These are phyloP conservation scores for Trichoderma erinaceum DNA, from an alignment of 495 filamentous ascomycete genomes.

Conservation along the genomic window DNA sequence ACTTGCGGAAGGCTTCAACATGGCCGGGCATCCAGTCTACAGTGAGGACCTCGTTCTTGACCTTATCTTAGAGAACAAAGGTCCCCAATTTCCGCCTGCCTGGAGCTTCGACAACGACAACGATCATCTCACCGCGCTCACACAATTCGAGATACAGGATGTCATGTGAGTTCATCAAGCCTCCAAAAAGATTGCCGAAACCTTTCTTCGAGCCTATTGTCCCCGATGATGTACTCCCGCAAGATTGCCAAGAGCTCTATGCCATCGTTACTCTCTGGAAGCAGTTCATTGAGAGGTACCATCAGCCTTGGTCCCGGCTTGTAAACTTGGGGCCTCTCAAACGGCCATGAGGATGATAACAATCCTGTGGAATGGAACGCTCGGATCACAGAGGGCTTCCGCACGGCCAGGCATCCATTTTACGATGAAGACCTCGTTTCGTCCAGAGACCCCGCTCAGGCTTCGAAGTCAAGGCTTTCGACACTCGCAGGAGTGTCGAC, in stretches of 20 bases:
- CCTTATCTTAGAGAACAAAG: no score
- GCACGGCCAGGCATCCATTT: background rate
- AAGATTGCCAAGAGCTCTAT: background rate
- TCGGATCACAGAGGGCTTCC: background rate
- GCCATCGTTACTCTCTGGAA: background rate
- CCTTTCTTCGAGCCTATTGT: background rate
- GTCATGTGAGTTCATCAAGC: constrained; percentile 3
- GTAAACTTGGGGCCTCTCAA: background rate
- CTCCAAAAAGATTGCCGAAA: background rate
- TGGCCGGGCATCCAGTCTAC: background rate
- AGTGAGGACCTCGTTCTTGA: background rate
- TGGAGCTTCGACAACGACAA: constrained; percentile 8
- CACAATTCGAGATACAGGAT: constrained; percentile 9
- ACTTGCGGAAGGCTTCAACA: background rate
- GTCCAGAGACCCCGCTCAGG: no score
- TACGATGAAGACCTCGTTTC: background rate
- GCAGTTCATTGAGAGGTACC: no score
- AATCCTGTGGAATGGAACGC: background rate
- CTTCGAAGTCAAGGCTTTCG: no score
- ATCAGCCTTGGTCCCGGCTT: background rate
- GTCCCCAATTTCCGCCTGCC: background rate
- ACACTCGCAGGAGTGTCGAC: no score
- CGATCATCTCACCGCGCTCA: background rate
- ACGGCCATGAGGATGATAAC: no score
- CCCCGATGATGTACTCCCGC: background rate